Evolutionary conservation across 2,329 filamentous ascomycete species (phyloP), one percentile per base, ranked within the genome.

Genomic region (Aspergillus tubingensis): DNA sequence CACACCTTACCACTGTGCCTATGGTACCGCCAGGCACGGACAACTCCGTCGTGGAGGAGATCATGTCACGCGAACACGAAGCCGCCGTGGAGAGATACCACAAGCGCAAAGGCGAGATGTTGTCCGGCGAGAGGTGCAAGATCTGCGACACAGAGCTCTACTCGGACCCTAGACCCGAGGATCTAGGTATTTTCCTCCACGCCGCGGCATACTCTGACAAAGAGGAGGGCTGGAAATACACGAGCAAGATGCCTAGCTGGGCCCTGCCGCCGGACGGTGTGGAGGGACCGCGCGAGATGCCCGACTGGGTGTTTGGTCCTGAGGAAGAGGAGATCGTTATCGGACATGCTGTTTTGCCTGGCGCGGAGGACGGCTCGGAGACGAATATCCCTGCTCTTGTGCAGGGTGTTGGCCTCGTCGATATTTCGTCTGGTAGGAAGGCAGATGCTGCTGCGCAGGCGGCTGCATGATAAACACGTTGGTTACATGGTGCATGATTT

Each of bases 161-260:
- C 77, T 96, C 91, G 15, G 95, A 99, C 72, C 95, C 95, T 0
- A 93, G 93, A 1, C 79, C 83, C 44, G 93, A 98, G 70, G 95
- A 99, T 80, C 82, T 99, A 50, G 91, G 91, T 0, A 89, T 99
- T 43, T 99, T 94, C 84, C 82, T 99, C 63, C 95, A 99, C 79
- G 96, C 94, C 59, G 86, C 92, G 62, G 87, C 91, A 49, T 99
- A 99, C 74, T 89, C 94, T 67, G 93, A 94, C 74, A 85, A 88
- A 25, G 87, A 88, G 25, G 94, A 93, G 3, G 83, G 83, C 56
- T 99, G 95, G 95, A 87, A 87, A 56, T 98, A 97, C 75, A 86
- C 89, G 71, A 97, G 93, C 66, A 85, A 87, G 23, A 81, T 97
- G 72, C 95, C 95, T 1, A 80, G 81, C 19, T 99, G 95, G 95